Evolutionary conservation across 2,329 filamentous ascomycete genomes (phyloP).

Genomic region (Phyllosticta capitalensis): DNA sequence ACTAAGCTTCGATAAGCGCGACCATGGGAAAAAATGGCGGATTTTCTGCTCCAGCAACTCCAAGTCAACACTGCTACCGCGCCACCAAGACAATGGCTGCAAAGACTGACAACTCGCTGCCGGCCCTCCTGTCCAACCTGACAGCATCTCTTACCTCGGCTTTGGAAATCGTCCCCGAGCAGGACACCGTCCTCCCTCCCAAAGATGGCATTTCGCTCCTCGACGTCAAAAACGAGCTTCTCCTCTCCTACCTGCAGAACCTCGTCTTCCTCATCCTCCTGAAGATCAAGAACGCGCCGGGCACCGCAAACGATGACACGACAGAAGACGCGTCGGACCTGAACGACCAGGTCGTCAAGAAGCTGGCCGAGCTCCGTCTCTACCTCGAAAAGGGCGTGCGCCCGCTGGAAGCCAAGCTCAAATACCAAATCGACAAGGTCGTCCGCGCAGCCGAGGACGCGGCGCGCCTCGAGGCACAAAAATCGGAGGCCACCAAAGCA

Average conservation of each 20-base stretch:
- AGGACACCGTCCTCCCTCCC: conserved; percentile 52
- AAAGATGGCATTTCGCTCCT: conserved; percentile 86
- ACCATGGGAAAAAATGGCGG: neutral
- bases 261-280: conserved; percentile 79
- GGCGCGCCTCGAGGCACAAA: conserved; percentile 37
- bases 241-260: conserved; percentile 92
- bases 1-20: neutral
- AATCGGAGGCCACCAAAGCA: conserved; percentile 20
- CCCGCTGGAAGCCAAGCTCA: conserved; percentile 79
- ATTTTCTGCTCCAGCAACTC: neutral
- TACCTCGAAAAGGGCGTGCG: conserved; percentile 89
- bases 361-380: conserved; percentile 82
- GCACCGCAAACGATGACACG: conserved; percentile 25
- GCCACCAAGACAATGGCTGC: conserved; percentile 12
- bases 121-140: conserved; percentile 33
- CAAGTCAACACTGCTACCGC: neutral
- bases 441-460: conserved; percentile 75
- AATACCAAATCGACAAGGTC: conserved; percentile 94
- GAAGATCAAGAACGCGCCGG: conserved; percentile 45
- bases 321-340: conserved; percentile 30
- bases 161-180: conserved; percentile 33
- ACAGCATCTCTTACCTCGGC: conserved; percentile 58
- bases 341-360: conserved; percentile 64
- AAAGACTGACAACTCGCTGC: conserved; percentile 26
- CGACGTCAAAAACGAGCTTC: conserved; percentile 93